These are phyloP conservation scores for Geotrichum reessii DNA, from an alignment of 1,139 yeast species.

Conservation along the genomic window DNA sequence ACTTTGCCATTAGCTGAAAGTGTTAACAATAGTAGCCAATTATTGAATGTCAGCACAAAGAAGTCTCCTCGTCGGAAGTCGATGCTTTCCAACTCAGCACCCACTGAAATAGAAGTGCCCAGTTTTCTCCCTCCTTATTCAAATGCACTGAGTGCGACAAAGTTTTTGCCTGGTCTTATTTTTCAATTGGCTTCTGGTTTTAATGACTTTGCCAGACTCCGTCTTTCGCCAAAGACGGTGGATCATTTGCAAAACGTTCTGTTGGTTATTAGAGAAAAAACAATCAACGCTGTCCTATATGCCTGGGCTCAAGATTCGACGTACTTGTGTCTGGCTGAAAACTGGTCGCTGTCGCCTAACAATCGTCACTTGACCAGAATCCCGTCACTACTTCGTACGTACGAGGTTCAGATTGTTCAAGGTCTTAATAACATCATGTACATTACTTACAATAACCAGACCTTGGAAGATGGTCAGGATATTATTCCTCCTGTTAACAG, in stretches of 20 bases:
- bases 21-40: not conserved
- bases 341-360: conserved; percentile 32
- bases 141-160: conserved; percentile 52
- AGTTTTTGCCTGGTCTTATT: conserved; percentile 44
- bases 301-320: conserved; percentile 49
- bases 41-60: not conserved
- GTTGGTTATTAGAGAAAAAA: conserved; percentile 39
- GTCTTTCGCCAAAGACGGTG: conserved; percentile 38
- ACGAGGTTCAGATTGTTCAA: conserved; percentile 32
- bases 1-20: conserved; percentile 2
- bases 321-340: conserved; percentile 43
- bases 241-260: conserved; percentile 38
- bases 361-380: conserved; percentile 26
- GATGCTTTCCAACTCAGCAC: not conserved
- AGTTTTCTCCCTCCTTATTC: conserved; percentile 59
- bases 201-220: conserved; percentile 42
- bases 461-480: conserved; percentile 20
- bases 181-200: conserved; percentile 40
- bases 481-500: conserved; percentile 45
- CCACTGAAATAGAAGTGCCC: conserved; percentile 32
- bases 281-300: conserved; percentile 45
- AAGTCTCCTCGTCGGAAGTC: conserved; percentile 21
- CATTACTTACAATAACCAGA: conserved; percentile 22
- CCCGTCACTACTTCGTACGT: conserved; percentile 30
- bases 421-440: conserved; percentile 31